Base-by-base conservation (phyloP, 805 yeast genomes). In the Yamadazyma sp. region DNA sequence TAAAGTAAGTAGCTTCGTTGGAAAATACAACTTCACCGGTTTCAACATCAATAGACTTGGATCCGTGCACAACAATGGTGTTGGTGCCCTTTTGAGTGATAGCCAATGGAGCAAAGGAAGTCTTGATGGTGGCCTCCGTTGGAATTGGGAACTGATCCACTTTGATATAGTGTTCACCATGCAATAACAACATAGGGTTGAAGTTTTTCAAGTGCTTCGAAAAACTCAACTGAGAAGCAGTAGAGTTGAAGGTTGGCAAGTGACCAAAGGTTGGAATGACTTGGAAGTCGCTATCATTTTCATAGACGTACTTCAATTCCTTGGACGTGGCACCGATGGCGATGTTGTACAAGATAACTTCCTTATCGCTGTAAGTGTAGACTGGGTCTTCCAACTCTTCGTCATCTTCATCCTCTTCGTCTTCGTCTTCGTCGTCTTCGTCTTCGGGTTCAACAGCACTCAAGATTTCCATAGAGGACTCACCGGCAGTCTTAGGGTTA, bases 161-260 rank as follows among this genome's bases (percentile, higher is more conserved):
- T 62, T 80, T 88, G 51, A 90, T 70, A 63, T 84, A 91, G 61
- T 91, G 97, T 67, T 91, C 99, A 42, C 98, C 99, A 60, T 91
- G 98, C 50, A 91, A 75, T 55, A 91, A 73, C 63, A 83, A 73
- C 78, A 88, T 82, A 44, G 93, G 95, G 64, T 87, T 86, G 73
- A 87, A 91, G 65, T 86, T 80, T 41, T 80, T 84, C 50, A 91
- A 80, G 29, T 82, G 60, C 41, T 72, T 68, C 44, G 74, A 67
- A 57, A 83, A 77, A 23, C 84, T 73, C 38, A 78, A 59, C 41
- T 76, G 76, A 40, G 79, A 68, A 52, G 74, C 67, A 34, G 71
- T 75, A 32, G 80, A 75, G 48, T 75, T 73, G 79, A 90, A 84
- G 44, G 82, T 81, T 25, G 96, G 91, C 51, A 91, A 79, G 35